Evolutionary conservation across 495 filamentous ascomycete genomes (phyloP).

Genomic region (Aspergillus diversus): DNA sequence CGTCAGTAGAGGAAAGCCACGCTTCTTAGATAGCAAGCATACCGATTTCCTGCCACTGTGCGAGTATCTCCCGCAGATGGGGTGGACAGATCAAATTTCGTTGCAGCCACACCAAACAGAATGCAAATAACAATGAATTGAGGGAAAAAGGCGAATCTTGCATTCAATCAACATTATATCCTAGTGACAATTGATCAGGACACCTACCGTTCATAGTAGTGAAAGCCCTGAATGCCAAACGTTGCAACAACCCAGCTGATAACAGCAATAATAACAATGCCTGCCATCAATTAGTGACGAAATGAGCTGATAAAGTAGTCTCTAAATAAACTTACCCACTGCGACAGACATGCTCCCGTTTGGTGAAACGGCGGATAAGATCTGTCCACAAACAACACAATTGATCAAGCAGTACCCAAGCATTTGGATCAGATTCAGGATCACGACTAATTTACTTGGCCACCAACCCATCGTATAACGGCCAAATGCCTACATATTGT

Average conservation of each 20-base stretch:
- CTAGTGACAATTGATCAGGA: neutral
- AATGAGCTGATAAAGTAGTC: neutral
- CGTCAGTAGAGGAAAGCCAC: neutral
- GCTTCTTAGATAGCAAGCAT: conserved; percentile 6
- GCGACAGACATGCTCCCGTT: conserved; percentile 64
- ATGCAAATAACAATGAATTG: conserved; percentile 68
- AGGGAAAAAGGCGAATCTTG: conserved; percentile 69
- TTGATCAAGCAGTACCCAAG: conserved; percentile 73
- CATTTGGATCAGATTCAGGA: conserved; percentile 73
- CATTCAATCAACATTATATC: conserved; percentile 11
- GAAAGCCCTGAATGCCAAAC: conserved; percentile 74
- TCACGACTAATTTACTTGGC: conserved; percentile 72
- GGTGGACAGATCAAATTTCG: conserved; percentile 61
- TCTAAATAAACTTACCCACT: conserved; percentile 51
- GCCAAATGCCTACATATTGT: conserved; percentile 57
- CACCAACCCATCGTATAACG: conserved; percentile 81
- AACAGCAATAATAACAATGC: conserved; percentile 69
- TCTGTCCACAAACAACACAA: conserved; percentile 73
- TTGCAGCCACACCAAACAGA: conserved; percentile 67
- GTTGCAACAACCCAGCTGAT: conserved; percentile 70
- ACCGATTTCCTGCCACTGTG: conserved; percentile 62
- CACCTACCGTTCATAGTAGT: conserved; percentile 69
- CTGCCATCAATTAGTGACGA: conserved; percentile 32
- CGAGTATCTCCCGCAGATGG: conserved; percentile 50
- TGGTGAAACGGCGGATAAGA: conserved; percentile 69